phyloP scores from a whole-genome alignment of 805 yeast genomes.

The Saccharomycopsis malanga region DNA sequence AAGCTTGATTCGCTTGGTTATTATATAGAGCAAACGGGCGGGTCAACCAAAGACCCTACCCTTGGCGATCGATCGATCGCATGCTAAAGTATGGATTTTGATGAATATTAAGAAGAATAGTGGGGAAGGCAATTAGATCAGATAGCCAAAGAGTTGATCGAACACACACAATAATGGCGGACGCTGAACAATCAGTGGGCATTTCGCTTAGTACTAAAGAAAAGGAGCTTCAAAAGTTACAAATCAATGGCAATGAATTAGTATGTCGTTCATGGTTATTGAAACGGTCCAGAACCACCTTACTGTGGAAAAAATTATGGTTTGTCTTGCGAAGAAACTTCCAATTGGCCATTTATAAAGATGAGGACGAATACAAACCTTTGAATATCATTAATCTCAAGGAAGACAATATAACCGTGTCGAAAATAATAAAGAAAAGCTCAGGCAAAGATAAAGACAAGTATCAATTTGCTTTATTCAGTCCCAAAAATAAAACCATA shows the following conservation, averaged over 20 bases:
- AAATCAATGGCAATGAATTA: constrained; percentile 21
- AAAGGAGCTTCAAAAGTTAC: constrained; percentile 1
- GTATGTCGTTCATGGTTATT: constrained; percentile 18
- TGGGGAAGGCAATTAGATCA: too few species aligned
- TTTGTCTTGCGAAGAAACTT: constrained; percentile 19
- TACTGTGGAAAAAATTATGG: constrained; percentile 21
- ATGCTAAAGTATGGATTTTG: too few species aligned
- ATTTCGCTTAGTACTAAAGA: constrained; percentile 7
- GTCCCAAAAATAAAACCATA: constrained; percentile 21
- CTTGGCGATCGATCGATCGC: too few species aligned
- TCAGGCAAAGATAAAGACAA: constrained; percentile 10
- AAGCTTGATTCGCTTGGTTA: too few species aligned
- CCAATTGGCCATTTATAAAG: constrained; percentile 19
- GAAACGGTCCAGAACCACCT: constrained; percentile 10
- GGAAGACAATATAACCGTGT: constrained; percentile 14
- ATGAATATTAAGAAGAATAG: too few species aligned
- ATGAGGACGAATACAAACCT: constrained; percentile 21
- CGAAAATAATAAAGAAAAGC: constrained; percentile 8
- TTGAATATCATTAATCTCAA: constrained; percentile 17
- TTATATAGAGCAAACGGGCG: too few species aligned
- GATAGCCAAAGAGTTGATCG: too few species aligned
- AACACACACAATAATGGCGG: too few species aligned
- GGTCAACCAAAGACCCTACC: too few species aligned
- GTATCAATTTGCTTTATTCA: constrained; percentile 20
- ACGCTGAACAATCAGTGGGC: too few species aligned